Evolutionary conservation across 176 grass and related monocot species (phyloP).

Genomic region (Bromus sterilis): DNA sequence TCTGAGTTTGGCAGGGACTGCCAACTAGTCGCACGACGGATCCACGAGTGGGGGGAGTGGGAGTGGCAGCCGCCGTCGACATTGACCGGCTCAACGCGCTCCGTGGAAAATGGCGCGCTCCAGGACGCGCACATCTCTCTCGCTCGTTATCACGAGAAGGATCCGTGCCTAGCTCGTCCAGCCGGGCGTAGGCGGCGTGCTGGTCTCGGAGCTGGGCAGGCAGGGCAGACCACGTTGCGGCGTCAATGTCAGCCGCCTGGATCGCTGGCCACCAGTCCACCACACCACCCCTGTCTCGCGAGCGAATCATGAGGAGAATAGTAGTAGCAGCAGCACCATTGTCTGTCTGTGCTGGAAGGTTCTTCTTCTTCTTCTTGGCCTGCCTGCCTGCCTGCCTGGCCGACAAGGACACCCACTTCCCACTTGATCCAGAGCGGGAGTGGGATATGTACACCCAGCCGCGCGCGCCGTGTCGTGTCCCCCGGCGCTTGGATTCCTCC

Average conservation of each 20-base stretch:
- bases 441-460: neutral
- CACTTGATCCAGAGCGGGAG: neutral
- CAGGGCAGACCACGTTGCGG: neutral
- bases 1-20: neutral
- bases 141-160: neutral
- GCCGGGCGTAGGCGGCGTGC: no score
- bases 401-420: neutral
- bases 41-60: neutral
- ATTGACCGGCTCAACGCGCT: neutral
- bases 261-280: neutral
- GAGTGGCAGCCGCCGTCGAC: neutral
- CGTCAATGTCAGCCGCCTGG: neutral
- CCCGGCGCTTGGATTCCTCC: neutral
- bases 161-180: neutral
- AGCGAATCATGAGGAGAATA: neutral
- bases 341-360: neutral
- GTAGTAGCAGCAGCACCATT: neutral
- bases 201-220: no score
- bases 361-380: no score
- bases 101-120: neutral
- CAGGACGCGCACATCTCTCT: neutral
- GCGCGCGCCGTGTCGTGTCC: neutral
- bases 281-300: neutral
- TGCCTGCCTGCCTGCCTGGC: neutral
- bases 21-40: neutral